phyloP scores from a whole-genome alignment of 1,139 yeast genomes.

The Pichia sp. region DNA sequence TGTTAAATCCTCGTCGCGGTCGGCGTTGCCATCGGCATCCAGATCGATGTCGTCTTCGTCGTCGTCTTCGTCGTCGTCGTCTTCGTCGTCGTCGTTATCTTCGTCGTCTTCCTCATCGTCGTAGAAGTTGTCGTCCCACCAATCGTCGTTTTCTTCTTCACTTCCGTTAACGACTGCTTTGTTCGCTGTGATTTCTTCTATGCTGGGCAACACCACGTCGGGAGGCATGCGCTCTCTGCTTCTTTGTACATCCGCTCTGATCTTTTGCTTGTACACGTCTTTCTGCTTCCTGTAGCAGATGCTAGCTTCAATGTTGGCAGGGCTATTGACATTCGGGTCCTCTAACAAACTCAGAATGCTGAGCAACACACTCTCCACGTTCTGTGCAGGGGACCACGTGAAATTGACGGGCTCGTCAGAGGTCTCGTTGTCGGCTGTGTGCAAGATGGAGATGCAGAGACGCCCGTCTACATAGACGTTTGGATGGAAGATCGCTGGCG shows the following conservation, averaged over 20 bases:
- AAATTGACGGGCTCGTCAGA: constrained; percentile 89
- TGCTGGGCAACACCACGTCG: constrained; percentile 77
- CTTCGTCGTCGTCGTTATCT: constrained; percentile 36
- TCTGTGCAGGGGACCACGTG: constrained; percentile 96
- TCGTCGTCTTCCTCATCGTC: constrained; percentile 57
- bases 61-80: constrained; percentile 34
- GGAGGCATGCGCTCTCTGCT: constrained; percentile 81
- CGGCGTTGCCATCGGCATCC: constrained; percentile 18
- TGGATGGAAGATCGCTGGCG: constrained; percentile 95
- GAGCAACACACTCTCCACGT: constrained; percentile 85
- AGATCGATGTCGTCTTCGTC: constrained; percentile 28
- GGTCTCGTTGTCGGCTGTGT: constrained; percentile 71
- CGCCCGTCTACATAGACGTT: constrained; percentile 93
- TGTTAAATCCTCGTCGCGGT: constrained; percentile 26
- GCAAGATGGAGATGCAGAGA: constrained; percentile 88
- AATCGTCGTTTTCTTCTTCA: constrained; percentile 77
- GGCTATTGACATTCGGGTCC: constrained; percentile 84
- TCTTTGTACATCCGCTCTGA: constrained; percentile 76
- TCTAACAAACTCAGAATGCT: constrained; percentile 86
- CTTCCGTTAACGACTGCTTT: constrained; percentile 36
- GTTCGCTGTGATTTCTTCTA: constrained; percentile 38
- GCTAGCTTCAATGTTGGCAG: constrained; percentile 96
- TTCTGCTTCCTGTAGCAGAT: constrained; percentile 85
- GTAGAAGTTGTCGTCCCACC: constrained; percentile 68
- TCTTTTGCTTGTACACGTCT: constrained; percentile 74